Evolutionary conservation across 2,329 filamentous ascomycete species (phyloP).

Genomic region (Ophiocordyceps polyrhachis-furcata): DNA sequence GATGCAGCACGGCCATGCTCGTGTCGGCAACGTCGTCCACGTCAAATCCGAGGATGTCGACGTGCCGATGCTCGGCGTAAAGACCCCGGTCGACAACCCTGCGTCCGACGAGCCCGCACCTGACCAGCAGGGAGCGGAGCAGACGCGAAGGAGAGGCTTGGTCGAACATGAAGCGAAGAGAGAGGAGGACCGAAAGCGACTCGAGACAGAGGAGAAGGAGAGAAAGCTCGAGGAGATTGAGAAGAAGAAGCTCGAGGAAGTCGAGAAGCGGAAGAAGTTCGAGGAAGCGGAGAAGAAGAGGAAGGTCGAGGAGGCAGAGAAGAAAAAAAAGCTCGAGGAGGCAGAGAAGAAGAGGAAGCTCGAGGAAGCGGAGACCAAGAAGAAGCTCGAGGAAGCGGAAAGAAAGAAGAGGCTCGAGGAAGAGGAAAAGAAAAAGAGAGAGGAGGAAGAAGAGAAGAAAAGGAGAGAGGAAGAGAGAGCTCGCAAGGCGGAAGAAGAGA

Average conservation of each 20-base stretch:
- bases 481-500: conserved; percentile 14
- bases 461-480: conserved; percentile 16
- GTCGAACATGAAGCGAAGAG: conserved; percentile 14
- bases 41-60: conserved; percentile 39
- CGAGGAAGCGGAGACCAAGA: conserved; percentile 5
- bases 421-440: conserved; percentile 15
- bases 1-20: conserved; percentile 23
- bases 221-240: conserved; percentile 11
- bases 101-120: conserved; percentile 15
- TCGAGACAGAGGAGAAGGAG: conserved; percentile 18
- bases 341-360: conserved; percentile 16
- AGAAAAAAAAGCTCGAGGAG: conserved; percentile 5
- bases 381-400: not conserved
- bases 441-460: conserved; percentile 14
- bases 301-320: not conserved
- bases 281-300: conserved; percentile 5
- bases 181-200: conserved; percentile 13
- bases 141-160: conserved; percentile 12
- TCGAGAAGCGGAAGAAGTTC: conserved; percentile 15
- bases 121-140: conserved; percentile 16
- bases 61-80: conserved; percentile 34
- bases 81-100: conserved; percentile 11
- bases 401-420: conserved; percentile 5
- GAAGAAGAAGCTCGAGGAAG: conserved; percentile 12
- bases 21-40: conserved; percentile 24